Evolutionary conservation across 208 protist genomes (phyloP).

Genomic region (Entamoeba histolytica): DNA sequence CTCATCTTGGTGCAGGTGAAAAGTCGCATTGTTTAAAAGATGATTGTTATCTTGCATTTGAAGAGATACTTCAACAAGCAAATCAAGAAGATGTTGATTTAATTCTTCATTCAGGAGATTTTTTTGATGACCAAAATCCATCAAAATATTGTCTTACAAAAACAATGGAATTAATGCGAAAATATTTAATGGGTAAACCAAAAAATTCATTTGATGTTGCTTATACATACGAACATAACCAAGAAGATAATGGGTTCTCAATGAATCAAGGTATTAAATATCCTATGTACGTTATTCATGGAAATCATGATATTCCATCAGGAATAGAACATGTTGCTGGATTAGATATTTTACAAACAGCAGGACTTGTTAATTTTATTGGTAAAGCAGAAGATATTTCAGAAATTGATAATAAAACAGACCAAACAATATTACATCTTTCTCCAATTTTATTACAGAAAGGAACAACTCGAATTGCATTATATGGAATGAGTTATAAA

Average conservation of each 20-base stretch:
- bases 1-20: not conserved
- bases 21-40: not conserved
- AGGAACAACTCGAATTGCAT: not conserved
- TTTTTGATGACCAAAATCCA: conserved; percentile 2
- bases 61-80: not conserved
- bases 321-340: not conserved
- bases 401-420: not conserved
- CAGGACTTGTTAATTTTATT: not conserved
- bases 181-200: not conserved
- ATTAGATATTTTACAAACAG: conserved; percentile 3
- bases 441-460: not conserved
- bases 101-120: conserved; percentile 4
- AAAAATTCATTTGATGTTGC: not conserved
- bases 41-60: conserved; percentile 2
- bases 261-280: not conserved
- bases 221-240: not conserved
- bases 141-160: not conserved
- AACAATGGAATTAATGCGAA: not conserved
- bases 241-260: not conserved
- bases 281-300: conserved; percentile 7
- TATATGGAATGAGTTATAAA: not conserved
- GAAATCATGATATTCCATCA: conserved; percentile 1
- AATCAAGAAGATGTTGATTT: conserved; percentile 2
- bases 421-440: not conserved
- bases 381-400: not conserved